Conservation (phyloP, 345 rosid species). For the Lepidium aucheri region DNA sequence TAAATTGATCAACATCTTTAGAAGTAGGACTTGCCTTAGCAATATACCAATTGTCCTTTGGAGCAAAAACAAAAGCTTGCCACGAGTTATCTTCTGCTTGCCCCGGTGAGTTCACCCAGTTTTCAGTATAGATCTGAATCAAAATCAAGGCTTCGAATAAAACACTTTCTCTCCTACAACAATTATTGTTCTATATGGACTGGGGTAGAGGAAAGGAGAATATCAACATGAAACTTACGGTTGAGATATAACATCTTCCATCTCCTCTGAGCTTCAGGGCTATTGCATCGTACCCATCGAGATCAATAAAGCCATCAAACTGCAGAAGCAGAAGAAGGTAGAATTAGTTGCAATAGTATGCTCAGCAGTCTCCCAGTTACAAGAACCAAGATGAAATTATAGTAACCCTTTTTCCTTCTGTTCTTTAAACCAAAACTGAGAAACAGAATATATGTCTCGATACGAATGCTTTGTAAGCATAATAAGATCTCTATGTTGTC, state of each 20-base stretch:
- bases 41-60: slow-evolving; percentile 70
- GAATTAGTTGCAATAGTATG: not conserved
- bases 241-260: slow-evolving; percentile 88
- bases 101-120: slow-evolving; percentile 96
- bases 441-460: not conserved
- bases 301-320: slow-evolving; percentile 94
- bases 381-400: not conserved
- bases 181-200: not conserved
- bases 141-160: slow-evolving; percentile 3
- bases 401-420: not conserved
- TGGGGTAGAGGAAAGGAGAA: not conserved
- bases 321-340: slow-evolving; percentile 23
- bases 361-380: not conserved
- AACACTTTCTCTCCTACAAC: not conserved
- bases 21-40: slow-evolving; percentile 49
- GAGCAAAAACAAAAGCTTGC: slow-evolving; percentile 81
- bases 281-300: slow-evolving; percentile 76
- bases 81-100: slow-evolving; percentile 93
- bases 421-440: not conserved
- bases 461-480: not conserved
- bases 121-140: slow-evolving; percentile 86
- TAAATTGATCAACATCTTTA: not conserved
- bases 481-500: not conserved
- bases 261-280: slow-evolving; percentile 90
- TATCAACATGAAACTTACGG: slow-evolving; percentile 46